phyloP scores from a whole-genome alignment of 768 basidiomycete genomes.

The Porpolomopsis calyptriformis region DNA sequence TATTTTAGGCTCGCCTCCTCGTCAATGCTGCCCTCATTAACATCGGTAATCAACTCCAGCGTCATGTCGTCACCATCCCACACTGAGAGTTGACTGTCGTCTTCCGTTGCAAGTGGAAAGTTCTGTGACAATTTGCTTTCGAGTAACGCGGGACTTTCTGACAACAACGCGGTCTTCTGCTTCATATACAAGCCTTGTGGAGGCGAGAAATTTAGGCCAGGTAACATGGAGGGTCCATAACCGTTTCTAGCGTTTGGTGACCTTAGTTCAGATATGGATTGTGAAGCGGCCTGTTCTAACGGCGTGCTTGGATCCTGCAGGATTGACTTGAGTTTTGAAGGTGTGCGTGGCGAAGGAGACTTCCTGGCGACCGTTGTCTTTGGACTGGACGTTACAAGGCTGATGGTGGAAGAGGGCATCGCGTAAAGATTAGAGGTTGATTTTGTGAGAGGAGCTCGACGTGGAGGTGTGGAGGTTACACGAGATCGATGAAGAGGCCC shows the following conservation, averaged over 20 bases:
- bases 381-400: constrained; percentile 32
- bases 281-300: constrained; percentile 16
- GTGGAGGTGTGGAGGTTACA: constrained; percentile 37
- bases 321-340: constrained; percentile 14
- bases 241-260: constrained; percentile 15
- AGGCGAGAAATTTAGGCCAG: constrained; percentile 6
- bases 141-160: constrained; percentile 4
- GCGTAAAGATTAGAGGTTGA: constrained; percentile 17
- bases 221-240: constrained; percentile 7
- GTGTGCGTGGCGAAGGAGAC: constrained; percentile 16
- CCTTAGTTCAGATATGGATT: constrained; percentile 9
- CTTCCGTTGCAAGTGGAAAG: neutral
- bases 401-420: constrained; percentile 23
- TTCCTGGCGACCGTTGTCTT: constrained; percentile 21
- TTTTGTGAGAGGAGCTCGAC: constrained; percentile 19
- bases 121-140: neutral
- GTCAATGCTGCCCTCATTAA: constrained; percentile 48
- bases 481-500: constrained; percentile 26
- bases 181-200: neutral
- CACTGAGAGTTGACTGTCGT: constrained; percentile 3
- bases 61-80: constrained; percentile 35
- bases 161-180: neutral
- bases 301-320: constrained; percentile 10
- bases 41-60: constrained; percentile 64
- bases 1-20: constrained; percentile 44